Base-by-base conservation (phyloP, 2,329 filamentous ascomycete species). In the Phyllosticta citriasiana region DNA sequence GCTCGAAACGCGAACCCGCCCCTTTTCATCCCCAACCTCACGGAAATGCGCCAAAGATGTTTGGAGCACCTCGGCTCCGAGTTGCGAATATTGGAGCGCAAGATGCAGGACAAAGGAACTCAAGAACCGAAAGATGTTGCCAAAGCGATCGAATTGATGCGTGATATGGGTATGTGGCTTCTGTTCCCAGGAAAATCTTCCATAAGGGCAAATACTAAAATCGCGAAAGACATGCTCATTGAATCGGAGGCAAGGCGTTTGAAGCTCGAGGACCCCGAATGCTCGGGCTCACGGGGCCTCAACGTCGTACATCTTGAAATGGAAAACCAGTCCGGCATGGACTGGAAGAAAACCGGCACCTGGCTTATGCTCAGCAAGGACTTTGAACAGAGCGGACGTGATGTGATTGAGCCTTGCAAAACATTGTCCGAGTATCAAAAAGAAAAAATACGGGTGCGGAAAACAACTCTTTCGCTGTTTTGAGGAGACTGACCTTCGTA, bases 301-400 rank as follows among this genome's bases (percentile, higher is more conserved):
- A 24, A 25, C 55, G 40, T 57, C 27, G 19, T 51, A 9, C 55
- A 50, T 26, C 27, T 57, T 33, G 33, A 47, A 19, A 50, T 25
- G 24, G 35, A 47, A 22, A 1, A 22, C 19, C 9, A 53, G 51
- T 10, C n/a, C 16, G 51, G 14, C 51, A 22, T 7, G 10, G 16
- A 22, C 19, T 10, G 2, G 27, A 22, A 22, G 22, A 24, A 57
- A 25, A 16, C 12, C 5, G 51, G 51, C 5, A 24, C 33, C 14
- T 55, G 58, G 58, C 9, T 55, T 14, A 60, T 60, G 58, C 27
- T 55, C 24, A 55, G 58, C 24, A 60, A 60, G 19, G 58, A 30
- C 9, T 60, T 40, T 9, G 58, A 30, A 22, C 22, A 55, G 30
- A 25, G 16, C 2, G 33, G 50, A 51, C 58, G 30, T 2, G 51